A percentile compares a stretch with the other conserved stretches of the same genome.
phyloP scores from a whole-genome alignment of 176 grass and related monocot species.

The Melocanna baccifera region DNA sequence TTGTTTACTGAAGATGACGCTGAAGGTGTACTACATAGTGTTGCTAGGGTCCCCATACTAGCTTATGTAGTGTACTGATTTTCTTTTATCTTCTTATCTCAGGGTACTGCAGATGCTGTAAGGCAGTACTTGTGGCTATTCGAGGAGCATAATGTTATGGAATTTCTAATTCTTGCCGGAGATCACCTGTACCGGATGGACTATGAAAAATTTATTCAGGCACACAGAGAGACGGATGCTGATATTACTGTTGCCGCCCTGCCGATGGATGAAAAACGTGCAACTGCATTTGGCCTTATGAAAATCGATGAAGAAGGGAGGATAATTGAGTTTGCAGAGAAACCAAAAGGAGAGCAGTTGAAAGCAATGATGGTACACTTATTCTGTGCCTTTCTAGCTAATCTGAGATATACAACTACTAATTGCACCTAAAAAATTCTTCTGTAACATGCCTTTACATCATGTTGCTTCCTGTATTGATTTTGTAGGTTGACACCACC shows the following conservation, averaged over 20 bases:
- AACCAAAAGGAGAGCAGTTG: conserved; percentile 88
- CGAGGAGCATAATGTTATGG: conserved; percentile 98
- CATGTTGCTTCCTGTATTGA: conserved; percentile 20
- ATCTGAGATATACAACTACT: conserved; percentile 27
- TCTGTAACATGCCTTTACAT: conserved; percentile 21
- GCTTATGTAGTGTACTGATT: conserved; percentile 14
- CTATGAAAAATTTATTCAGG: conserved; percentile 97
- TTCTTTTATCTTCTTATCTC: conserved; percentile 25
- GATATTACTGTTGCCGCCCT: conserved; percentile 90
- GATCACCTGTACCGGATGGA: conserved; percentile 98
- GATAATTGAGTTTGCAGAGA: conserved; percentile 85
- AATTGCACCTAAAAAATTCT: background rate
- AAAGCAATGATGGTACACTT: conserved; percentile 87
- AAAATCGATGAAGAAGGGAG: conserved; percentile 94
- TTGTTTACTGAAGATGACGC: background rate
- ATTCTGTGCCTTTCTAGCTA: conserved; percentile 8
- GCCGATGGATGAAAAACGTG: conserved; percentile 88
- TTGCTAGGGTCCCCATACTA: conserved; percentile 6
- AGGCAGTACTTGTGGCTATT: conserved; percentile 95
- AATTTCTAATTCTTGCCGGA: conserved; percentile 83
- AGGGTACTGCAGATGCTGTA: conserved; percentile 97
- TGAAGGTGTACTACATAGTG: background rate
- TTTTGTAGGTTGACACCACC: conserved; percentile 82
- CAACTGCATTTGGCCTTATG: conserved; percentile 95
- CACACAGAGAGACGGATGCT: conserved; percentile 84